These are phyloP conservation scores for Sedum album DNA, from an alignment of 164 flowering plant genomes.

Conservation along the genomic window DNA sequence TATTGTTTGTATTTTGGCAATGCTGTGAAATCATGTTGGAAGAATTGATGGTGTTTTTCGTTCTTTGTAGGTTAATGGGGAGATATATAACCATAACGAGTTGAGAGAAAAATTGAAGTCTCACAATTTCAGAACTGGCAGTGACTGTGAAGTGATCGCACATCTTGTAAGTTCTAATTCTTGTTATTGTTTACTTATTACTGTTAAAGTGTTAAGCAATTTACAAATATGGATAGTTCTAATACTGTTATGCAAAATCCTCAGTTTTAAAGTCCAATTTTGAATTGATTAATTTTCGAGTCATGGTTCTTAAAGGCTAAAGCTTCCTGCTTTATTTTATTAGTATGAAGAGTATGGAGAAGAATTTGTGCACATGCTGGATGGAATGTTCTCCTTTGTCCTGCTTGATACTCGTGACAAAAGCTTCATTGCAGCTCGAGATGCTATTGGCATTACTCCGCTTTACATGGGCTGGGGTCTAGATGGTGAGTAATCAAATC, in stretches of 20 bases:
- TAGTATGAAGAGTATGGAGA: slow-evolving; percentile 97
- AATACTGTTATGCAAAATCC: too few species aligned
- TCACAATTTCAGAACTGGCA: slow-evolving; percentile 79
- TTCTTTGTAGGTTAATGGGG: slow-evolving; percentile 71
- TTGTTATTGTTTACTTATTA: too few species aligned
- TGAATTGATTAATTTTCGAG: not conserved
- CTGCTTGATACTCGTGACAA: slow-evolving; percentile 89
- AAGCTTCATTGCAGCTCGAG: slow-evolving; percentile 90
- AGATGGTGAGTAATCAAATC: slow-evolving; percentile 54
- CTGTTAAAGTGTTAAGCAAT: too few species aligned
- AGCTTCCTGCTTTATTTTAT: not conserved
- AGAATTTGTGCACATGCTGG: slow-evolving; percentile 84
- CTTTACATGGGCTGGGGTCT: slow-evolving; percentile 97
- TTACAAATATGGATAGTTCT: too few species aligned
- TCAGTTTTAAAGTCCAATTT: too few species aligned
- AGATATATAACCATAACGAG: slow-evolving; percentile 81
- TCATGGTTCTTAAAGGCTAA: not conserved
- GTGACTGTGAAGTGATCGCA: slow-evolving; percentile 97
- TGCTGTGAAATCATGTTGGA: not conserved
- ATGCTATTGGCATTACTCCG: slow-evolving; percentile 93
- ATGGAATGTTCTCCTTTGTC: slow-evolving; percentile 97
- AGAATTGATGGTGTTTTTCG: slow-evolving; percentile 4
- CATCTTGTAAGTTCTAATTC: slow-evolving; percentile 66
- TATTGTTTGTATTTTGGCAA: not conserved
- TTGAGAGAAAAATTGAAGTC: slow-evolving; percentile 51